Conservation (phyloP, 2,329 filamentous ascomycete genomes). For the Aspergillus felis region DNA sequence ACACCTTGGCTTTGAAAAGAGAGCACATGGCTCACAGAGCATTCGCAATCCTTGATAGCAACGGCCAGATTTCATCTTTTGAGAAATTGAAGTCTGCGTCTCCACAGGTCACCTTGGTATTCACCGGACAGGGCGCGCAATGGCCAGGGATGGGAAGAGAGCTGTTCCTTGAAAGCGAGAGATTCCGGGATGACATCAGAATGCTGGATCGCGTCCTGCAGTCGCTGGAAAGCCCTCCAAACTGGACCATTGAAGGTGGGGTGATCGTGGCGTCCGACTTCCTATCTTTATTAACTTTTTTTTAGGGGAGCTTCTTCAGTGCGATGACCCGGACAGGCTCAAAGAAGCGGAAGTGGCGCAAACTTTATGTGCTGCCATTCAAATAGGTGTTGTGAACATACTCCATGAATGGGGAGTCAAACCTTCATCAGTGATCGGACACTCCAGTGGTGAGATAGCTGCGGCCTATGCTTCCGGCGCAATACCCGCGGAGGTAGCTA, state of each 20-base stretch:
- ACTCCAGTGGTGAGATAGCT: constrained; percentile 51
- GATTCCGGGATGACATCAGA: background rate
- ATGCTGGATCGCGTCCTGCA: no score
- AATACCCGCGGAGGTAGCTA: constrained; percentile 27
- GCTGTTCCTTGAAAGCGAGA: constrained; percentile 7
- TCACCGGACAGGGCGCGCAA: constrained; percentile 32
- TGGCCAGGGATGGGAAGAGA: constrained; percentile 28
- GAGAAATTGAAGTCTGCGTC: no score
- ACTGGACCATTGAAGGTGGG: constrained; percentile 8
- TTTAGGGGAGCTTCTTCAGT: no score
- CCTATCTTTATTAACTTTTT: no score
- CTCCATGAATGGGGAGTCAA: constrained; percentile 28
- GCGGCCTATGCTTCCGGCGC: constrained; percentile 49
- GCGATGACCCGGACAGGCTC: constrained; percentile 11
- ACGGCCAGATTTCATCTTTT: constrained; percentile 7
- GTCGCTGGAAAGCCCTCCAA: background rate
- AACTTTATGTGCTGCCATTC: constrained; percentile 23
- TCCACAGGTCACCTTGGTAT: constrained; percentile 10
- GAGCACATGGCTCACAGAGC: no score
- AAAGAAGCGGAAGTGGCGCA: constrained; percentile 20
- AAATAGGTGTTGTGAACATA: constrained; percentile 26
- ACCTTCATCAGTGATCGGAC: constrained; percentile 42
- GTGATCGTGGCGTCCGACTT: no score
- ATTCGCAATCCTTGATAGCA: no score
- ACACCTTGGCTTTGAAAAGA: no score